Conservation (phyloP, 2,329 filamentous ascomycete species). For the Coniochaeta hoffmannii region DNA sequence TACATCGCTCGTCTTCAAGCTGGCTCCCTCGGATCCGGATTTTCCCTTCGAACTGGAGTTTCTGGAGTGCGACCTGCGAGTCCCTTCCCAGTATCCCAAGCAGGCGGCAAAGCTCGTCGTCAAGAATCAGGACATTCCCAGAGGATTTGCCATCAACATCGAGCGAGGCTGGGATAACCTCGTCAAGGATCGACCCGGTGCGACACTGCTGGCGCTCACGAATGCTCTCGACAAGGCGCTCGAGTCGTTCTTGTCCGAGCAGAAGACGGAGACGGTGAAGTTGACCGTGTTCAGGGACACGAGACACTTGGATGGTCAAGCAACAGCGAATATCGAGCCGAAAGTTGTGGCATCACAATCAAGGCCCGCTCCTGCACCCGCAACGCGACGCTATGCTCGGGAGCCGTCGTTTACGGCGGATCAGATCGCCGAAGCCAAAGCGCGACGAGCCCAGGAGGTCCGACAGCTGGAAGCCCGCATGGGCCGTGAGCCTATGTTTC, state of each 20-base stretch:
- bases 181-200: conserved; percentile 42
- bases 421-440: conserved; percentile 55
- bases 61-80: conserved; percentile 58
- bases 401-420: conserved; percentile 47
- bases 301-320: conserved; percentile 30
- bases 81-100: conserved; percentile 58
- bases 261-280: conserved; percentile 67
- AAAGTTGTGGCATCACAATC: background rate
- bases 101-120: conserved; percentile 53
- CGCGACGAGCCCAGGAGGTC: conserved; percentile 56
- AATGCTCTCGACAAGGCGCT: conserved; percentile 67
- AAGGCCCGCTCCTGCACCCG: background rate
- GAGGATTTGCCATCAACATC: conserved; percentile 67
- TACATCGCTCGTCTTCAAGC: conserved; percentile 54
- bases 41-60: conserved; percentile 71
- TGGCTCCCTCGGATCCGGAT: conserved; percentile 72
- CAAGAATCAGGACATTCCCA: conserved; percentile 41
- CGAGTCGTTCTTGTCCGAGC: conserved; percentile 60
- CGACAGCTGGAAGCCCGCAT: conserved; percentile 71
- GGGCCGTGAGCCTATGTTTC: conserved; percentile 58
- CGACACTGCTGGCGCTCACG: conserved; percentile 58
- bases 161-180: conserved; percentile 66
- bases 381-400: conserved; percentile 26
- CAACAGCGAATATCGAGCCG: conserved; percentile 1
- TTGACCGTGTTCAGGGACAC: conserved; percentile 55